These are phyloP conservation scores for Prunus yedoensis DNA, from an alignment of 331 rosid genomes.

Conservation along the genomic window DNA sequence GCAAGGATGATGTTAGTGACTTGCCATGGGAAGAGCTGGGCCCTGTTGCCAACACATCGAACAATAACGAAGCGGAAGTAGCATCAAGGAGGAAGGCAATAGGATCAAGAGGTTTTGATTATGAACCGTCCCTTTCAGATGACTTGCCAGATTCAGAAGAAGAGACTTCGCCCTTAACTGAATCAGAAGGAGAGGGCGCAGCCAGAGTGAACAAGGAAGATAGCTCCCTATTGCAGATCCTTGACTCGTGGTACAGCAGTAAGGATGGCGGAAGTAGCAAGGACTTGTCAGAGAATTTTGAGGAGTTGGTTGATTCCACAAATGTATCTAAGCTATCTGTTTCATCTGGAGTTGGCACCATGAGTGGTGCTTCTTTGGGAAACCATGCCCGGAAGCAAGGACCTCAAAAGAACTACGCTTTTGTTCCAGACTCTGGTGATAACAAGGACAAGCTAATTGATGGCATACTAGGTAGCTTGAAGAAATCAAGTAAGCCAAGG, in stretches of 20 bases:
- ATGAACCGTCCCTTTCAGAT: constrained; percentile 51
- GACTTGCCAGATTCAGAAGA: constrained; percentile 66
- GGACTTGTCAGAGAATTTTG: constrained; percentile 28
- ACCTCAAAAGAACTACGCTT: constrained; percentile 48
- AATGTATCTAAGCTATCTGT: constrained; percentile 23
- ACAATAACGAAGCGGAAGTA: constrained; percentile 29
- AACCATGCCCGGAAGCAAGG: constrained; percentile 37
- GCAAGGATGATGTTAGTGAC: constrained; percentile 38
- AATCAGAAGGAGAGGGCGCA: not conserved
- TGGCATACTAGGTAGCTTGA: constrained; percentile 44
- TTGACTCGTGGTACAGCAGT: constrained; percentile 54
- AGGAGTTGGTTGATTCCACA: constrained; percentile 12
- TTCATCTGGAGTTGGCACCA: constrained; percentile 15
- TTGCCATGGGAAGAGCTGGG: constrained; percentile 80
- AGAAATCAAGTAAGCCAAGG: constrained; percentile 43
- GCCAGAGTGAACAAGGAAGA: constrained; percentile 32
- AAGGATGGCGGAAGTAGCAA: constrained; percentile 36
- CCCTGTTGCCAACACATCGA: constrained; percentile 36
- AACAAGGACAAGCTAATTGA: constrained; percentile 42
- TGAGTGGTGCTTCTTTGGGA: constrained; percentile 28
- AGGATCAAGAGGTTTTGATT: constrained; percentile 28
- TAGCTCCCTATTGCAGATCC: constrained; percentile 52
- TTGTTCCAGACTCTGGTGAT: constrained; percentile 52
- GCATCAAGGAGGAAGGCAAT: constrained; percentile 10
- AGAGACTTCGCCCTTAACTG: constrained; percentile 12